Percentiles rank a stretch among this genome's conserved stretches.
Evolutionary conservation across 192 early-diverging fungal genomes (phyloP).

Genomic region (Jimgerdemannia flammicorona): DNA sequence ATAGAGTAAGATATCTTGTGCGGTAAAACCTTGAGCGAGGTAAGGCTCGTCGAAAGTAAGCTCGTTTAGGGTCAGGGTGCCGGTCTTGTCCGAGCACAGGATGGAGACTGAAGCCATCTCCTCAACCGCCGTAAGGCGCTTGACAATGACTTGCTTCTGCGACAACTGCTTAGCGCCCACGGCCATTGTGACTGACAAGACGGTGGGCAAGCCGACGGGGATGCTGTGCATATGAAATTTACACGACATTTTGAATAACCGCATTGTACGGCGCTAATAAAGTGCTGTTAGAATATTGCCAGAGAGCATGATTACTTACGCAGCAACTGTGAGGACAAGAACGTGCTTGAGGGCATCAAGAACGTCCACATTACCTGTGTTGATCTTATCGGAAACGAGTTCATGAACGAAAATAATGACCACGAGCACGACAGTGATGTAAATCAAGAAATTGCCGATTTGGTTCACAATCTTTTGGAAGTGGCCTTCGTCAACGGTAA

Average conservation of each 20-base stretch:
- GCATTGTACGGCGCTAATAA: no score
- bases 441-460: slow-evolving; percentile 90
- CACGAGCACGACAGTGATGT: slow-evolving; percentile 71
- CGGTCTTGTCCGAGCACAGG: slow-evolving; percentile 67
- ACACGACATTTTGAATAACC: neutral
- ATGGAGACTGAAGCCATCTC: slow-evolving; percentile 72
- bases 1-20: slow-evolving; percentile 60
- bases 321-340: slow-evolving; percentile 69
- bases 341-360: slow-evolving; percentile 59
- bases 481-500: slow-evolving; percentile 84
- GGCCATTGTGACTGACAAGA: slow-evolving; percentile 86
- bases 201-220: slow-evolving; percentile 75
- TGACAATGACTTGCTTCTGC: slow-evolving; percentile 71
- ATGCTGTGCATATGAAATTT: slow-evolving; percentile 25
- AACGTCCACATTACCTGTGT: slow-evolving; percentile 37
- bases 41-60: slow-evolving; percentile 74
- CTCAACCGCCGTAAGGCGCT: slow-evolving; percentile 77
- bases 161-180: slow-evolving; percentile 72
- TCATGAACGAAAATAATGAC: slow-evolving; percentile 71
- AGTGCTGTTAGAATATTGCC: no score
- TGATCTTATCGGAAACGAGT: slow-evolving; percentile 32
- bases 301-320: slow-evolving; percentile 24
- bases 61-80: slow-evolving; percentile 74
- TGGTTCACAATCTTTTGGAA: slow-evolving; percentile 93
- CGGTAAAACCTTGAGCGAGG: slow-evolving; percentile 30